Conservation (phyloP, 1,284 basidiomycete genomes). For the Sporisorium iseilematis-ciliati region DNA sequence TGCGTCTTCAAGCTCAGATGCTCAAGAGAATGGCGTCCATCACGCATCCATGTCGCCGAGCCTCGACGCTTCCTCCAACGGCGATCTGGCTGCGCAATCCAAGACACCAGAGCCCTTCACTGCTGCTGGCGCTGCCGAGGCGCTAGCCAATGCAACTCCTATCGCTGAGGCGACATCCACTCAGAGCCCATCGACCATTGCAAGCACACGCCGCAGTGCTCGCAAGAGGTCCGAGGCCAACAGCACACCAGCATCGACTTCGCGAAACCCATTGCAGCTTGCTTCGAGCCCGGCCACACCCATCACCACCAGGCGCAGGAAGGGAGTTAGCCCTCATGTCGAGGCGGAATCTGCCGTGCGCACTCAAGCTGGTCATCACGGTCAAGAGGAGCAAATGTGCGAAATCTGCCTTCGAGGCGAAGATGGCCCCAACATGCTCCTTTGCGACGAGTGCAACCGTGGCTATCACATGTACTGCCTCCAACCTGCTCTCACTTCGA, state of each 20-base stretch:
- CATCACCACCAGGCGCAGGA: constrained; percentile 26
- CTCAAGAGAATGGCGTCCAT: constrained; percentile 13
- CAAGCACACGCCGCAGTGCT: constrained; percentile 42
- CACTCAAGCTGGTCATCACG: constrained; percentile 5
- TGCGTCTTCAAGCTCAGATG: constrained; percentile 4
- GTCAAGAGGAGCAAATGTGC: constrained; percentile 59
- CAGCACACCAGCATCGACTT: constrained; percentile 29
- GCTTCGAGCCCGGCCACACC: constrained; percentile 35
- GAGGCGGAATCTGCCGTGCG: constrained; percentile 25
- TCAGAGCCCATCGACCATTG: constrained; percentile 35
- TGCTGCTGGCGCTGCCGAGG: constrained; percentile 28
- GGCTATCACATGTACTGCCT: constrained; percentile 96
- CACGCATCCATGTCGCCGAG: constrained; percentile 35
- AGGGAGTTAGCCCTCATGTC: constrained; percentile 38
- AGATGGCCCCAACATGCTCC: constrained; percentile 86
- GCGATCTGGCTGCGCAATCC: constrained; percentile 14
- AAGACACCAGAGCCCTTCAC: constrained; percentile 42
- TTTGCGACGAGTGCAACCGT: constrained; percentile 97
- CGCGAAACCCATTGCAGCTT: constrained; percentile 25
- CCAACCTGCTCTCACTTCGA: constrained; percentile 83
- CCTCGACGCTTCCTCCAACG: constrained; percentile 24
- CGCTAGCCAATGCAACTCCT: constrained; percentile 27
- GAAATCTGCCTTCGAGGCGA: constrained; percentile 80
- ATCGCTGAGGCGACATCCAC: constrained; percentile 11
- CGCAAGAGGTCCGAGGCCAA: constrained; percentile 39